Evolutionary conservation across 1,284 basidiomycete genomes (phyloP).

Genomic region (Puccinia polysora): DNA sequence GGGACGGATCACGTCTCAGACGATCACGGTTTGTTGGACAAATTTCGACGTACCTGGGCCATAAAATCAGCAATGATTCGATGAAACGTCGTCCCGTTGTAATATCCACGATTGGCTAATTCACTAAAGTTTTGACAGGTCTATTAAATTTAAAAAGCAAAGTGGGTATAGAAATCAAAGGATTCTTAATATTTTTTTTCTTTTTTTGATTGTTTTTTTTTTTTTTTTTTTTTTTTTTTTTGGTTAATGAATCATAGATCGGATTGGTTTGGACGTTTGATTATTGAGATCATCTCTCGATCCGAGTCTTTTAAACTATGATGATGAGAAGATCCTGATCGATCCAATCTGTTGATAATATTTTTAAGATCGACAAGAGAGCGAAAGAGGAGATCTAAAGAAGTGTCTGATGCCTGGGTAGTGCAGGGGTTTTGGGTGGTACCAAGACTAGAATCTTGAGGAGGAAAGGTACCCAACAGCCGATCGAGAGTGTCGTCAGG

Average conservation of each 20-base stretch:
- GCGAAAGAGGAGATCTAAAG: background rate
- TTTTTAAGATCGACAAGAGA: background rate
- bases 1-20: no score
- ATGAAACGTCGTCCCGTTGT: conserved; percentile 48
- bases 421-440: background rate
- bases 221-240: no score
- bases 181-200: no score
- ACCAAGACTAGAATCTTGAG: background rate
- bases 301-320: background rate
- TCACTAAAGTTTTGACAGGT: conserved; percentile 48
- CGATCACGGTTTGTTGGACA: background rate
- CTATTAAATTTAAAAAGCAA: no score
- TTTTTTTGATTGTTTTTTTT: no score
- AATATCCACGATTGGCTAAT: conserved; percentile 51
- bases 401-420: background rate
- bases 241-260: no score
- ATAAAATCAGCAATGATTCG: conserved; percentile 46
- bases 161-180: no score
- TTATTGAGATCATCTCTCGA: no score
- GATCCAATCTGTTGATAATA: background rate
- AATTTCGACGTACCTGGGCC: conserved; percentile 43
- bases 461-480: no score
- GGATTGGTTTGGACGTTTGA: no score
- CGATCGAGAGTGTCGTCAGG: no score
- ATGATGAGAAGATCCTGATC: background rate